phyloP scores from a whole-genome alignment of 2,329 filamentous ascomycete genomes.

The Triangularia setosa region DNA sequence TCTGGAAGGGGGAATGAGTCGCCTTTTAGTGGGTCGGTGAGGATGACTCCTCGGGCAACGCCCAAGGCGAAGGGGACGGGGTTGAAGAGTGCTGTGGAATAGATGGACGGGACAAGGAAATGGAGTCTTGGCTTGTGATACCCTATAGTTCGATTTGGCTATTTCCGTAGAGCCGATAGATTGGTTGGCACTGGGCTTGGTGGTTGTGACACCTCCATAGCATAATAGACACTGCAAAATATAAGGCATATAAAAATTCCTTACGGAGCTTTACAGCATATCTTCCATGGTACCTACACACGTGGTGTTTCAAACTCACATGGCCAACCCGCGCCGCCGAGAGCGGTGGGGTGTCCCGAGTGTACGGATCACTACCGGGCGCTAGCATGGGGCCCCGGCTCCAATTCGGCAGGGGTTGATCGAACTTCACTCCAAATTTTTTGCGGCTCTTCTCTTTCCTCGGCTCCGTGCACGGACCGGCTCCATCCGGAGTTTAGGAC shows the following conservation, averaged over 20 bases:
- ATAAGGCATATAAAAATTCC: no score
- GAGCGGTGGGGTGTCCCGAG: neutral
- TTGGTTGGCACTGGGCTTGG: no score
- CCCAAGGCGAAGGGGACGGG: slow-evolving; percentile 35
- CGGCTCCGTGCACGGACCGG: neutral
- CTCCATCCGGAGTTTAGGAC: neutral
- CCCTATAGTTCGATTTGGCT: slow-evolving; percentile 5
- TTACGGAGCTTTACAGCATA: no score
- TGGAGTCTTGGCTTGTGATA: slow-evolving; percentile 10
- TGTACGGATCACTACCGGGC: slow-evolving; percentile 12
- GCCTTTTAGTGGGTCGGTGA: slow-evolving; percentile 35
- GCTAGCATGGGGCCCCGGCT: slow-evolving; percentile 16
- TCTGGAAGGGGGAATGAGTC: slow-evolving; percentile 34
- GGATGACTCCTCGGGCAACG: slow-evolving; percentile 26
- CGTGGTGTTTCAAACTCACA: neutral
- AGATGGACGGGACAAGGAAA: neutral
- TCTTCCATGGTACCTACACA: no score
- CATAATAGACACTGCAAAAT: no score
- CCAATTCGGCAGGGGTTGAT: neutral
- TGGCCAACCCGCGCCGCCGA: neutral
- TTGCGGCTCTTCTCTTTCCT: neutral
- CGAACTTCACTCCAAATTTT: neutral
- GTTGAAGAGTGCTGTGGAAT: slow-evolving; percentile 33
- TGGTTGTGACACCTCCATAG: no score
- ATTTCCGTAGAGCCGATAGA: neutral